Conservation (phyloP, 2,329 filamentous ascomycete species). For the Magnaporthiopsis rhizophila region DNA sequence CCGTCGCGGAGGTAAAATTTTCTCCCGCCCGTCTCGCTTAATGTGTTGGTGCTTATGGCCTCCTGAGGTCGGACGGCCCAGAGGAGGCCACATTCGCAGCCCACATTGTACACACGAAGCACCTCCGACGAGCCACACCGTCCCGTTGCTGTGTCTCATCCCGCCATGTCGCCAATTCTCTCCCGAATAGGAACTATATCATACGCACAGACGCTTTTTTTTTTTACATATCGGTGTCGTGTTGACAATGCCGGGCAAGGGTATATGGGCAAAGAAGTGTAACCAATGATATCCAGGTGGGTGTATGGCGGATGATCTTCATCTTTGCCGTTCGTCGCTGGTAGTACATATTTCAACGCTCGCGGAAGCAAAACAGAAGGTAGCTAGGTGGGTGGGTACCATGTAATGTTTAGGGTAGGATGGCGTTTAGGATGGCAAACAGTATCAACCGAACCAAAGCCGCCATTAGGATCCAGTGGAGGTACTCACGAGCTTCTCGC, state of each 20-base stretch:
- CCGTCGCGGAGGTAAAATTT: not conserved
- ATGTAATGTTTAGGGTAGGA: not conserved
- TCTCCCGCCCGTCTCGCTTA: not conserved
- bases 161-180: not conserved
- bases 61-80: not conserved
- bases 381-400: too few relatives aligned
- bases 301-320: too few relatives aligned
- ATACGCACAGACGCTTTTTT: not conserved
- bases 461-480: too few relatives aligned
- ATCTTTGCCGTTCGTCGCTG: not conserved
- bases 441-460: too few relatives aligned
- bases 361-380: not conserved
- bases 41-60: not conserved
- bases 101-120: not conserved
- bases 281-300: too few relatives aligned
- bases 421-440: too few relatives aligned
- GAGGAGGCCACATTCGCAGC: not conserved
- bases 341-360: not conserved
- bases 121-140: not conserved
- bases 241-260: too few relatives aligned
- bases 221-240: too few relatives aligned
- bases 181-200: not conserved
- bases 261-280: too few relatives aligned
- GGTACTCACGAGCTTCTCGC: too few relatives aligned
- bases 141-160: not conserved